phyloP scores from a whole-genome alignment of 257 asterid species.

The Scutellaria minor region DNA sequence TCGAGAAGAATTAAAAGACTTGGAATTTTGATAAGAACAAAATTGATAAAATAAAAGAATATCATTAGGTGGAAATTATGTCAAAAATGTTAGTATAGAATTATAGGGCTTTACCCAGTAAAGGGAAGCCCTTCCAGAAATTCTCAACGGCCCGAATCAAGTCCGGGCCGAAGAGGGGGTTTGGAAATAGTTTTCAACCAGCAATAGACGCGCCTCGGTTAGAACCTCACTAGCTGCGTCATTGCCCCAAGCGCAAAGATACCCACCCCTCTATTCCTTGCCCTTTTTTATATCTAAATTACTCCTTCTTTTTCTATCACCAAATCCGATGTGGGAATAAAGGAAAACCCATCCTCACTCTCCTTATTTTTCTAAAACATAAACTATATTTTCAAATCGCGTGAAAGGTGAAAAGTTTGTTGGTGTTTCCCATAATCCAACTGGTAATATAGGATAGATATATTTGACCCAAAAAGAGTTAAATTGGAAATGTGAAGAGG shows the following conservation, averaged over 20 bases:
- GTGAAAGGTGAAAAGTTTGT: too few species aligned
- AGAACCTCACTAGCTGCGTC: conserved; percentile 18
- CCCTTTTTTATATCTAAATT: background rate
- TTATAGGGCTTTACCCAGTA: conserved; percentile 19
- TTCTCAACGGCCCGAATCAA: conserved; percentile 31
- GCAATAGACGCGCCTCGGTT: background rate
- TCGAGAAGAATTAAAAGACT: too few species aligned
- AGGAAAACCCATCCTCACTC: background rate
- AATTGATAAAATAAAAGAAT: too few species aligned
- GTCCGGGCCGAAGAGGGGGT: conserved; percentile 23
- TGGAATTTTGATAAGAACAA: too few species aligned
- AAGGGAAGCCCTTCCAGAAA: conserved; percentile 31
- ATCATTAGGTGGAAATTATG: too few species aligned
- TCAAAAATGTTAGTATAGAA: too few species aligned
- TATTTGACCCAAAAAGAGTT: too few species aligned
- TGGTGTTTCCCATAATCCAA: too few species aligned
- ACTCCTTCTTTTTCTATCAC: background rate
- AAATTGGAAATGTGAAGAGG: too few species aligned
- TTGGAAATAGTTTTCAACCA: background rate
- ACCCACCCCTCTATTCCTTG: too few species aligned
- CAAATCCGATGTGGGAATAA: conserved; percentile 9
- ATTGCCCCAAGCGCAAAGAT: conserved; percentile 23
- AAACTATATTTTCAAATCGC: too few species aligned
- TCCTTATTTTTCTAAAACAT: background rate
- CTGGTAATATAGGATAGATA: too few species aligned